Base-by-base conservation (phyloP, 2,329 filamentous ascomycete genomes). In the Epichloe elymi region DNA sequence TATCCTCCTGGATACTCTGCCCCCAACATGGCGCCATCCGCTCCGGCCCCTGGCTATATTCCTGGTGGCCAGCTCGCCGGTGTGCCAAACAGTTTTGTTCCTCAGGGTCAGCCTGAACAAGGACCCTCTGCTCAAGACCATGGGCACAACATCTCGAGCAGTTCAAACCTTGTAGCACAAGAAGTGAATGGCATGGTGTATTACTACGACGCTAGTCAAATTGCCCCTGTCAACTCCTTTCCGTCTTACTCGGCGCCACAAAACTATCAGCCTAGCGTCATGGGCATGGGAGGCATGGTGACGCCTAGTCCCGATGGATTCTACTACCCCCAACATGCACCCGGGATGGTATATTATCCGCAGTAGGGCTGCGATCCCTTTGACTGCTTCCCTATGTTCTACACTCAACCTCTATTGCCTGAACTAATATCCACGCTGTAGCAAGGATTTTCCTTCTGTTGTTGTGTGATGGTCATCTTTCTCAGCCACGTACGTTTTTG, bases 141-240 rank as follows among this genome's bases (percentile, higher is more conserved):
- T 36, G 57, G 55, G n/a, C 61, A 60, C 41, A 53, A 55, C 11
- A 52, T 61, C 5, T 49, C 58, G n/a, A 43, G 58, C 33, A 61
- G 63, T 33, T 61, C 72, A 17, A 78, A 73, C 56, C 65, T 81
- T 41, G 78, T 85, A 46, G 88, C 88, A 0, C 90, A 96, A 65
- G 91, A 97, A 70, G 83, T 84, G 56, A 95, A 95, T 59, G 93
- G 93, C 55, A 97, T 94, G 78, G 89, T 95, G 1, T 97, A 95
- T 67, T 98, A 95, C 65, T 90, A 89, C 60, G 86, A 95, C 62
- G 77, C 87, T 7, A 76, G 82, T n/a, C 84, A 89, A 62, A 71
- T 90, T 46, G 72, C 79, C 26, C 70, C 76, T 1, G 70, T 79
- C 56, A 63, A 70, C 46, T 60, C 65, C 19, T 79, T 78, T 56